A percentile compares a stretch with the other conserved stretches of the same genome.
Evolutionary conservation across 2,329 filamentous ascomycete genomes (phyloP).

Genomic region (Geosmithia morbida): DNA sequence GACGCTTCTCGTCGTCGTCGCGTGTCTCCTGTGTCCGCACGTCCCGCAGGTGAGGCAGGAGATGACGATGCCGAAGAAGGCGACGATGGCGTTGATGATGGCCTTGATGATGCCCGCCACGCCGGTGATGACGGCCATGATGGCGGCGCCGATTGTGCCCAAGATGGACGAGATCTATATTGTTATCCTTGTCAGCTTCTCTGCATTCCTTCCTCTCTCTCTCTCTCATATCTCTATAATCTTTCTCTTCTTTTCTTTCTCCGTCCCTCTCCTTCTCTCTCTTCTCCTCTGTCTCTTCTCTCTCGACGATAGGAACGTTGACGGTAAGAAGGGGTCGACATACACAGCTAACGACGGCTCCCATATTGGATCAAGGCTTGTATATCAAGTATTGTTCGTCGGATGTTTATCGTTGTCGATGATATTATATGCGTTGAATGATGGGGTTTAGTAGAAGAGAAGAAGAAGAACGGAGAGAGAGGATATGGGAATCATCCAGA

Average conservation of each 20-base stretch:
- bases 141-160: slow-evolving; percentile 47
- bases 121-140: slow-evolving; percentile 55
- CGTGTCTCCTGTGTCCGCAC: slow-evolving; percentile 5
- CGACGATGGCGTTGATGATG: slow-evolving; percentile 53
- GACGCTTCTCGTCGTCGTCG: not conserved
- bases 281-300: too few species aligned
- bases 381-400: slow-evolving; percentile 4
- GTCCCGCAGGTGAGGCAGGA: slow-evolving; percentile 44
- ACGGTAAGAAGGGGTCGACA: slow-evolving; percentile 17
- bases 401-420: not conserved
- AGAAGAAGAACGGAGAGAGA: too few species aligned
- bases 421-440: too few species aligned
- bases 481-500: too few species aligned
- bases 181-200: slow-evolving; percentile 6
- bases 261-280: too few species aligned
- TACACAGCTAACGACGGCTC: slow-evolving; percentile 75
- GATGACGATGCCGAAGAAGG: slow-evolving; percentile 47
- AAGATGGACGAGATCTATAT: slow-evolving; percentile 30
- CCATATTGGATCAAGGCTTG: slow-evolving; percentile 32
- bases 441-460: too few species aligned
- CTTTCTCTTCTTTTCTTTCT: too few species aligned
- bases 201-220: not conserved
- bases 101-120: slow-evolving; percentile 50
- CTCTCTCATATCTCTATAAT: too few species aligned
- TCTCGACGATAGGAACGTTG: not conserved